phyloP scores from a whole-genome alignment of 164 flowering plant species.

The Litsea cubeba region DNA sequence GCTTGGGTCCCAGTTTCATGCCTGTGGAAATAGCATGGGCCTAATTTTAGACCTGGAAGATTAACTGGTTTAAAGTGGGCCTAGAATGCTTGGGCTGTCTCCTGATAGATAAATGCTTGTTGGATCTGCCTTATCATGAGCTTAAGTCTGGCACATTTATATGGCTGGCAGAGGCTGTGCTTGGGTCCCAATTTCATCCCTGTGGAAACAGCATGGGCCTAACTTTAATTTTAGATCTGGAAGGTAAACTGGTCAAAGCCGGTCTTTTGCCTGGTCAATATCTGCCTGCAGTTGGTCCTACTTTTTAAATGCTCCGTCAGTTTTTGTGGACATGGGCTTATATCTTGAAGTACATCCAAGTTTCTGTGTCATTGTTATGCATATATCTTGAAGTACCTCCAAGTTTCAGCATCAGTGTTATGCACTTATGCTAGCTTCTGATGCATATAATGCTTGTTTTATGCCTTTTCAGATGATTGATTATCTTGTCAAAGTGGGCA shows the following conservation, averaged over 20 bases:
- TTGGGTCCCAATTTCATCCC: neutral
- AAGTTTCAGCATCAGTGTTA: neutral
- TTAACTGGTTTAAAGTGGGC: neutral
- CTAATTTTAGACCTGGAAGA: neutral
- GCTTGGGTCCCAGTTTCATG: neutral
- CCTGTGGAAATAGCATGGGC: neutral
- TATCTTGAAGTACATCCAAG: too few relatives aligned
- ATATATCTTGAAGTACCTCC: neutral
- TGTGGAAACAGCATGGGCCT: neutral
- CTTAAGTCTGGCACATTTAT: neutral
- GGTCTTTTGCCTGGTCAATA: too few relatives aligned
- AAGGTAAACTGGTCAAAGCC: neutral
- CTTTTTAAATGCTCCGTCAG: neutral
- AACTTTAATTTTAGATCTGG: too few relatives aligned
- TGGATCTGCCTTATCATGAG: neutral
- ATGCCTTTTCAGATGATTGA: neutral
- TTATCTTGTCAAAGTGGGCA: neutral
- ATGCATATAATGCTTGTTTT: neutral
- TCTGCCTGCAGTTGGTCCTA: neutral
- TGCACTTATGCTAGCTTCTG: neutral
- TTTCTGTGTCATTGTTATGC: neutral
- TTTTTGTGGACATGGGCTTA: neutral
- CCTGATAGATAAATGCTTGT: neutral
- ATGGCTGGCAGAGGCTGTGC: neutral
- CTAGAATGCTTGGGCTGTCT: neutral